These are phyloP conservation scores for Thecaphora frezii DNA, from an alignment of 1,284 basidiomycete genomes.

Conservation along the genomic window DNA sequence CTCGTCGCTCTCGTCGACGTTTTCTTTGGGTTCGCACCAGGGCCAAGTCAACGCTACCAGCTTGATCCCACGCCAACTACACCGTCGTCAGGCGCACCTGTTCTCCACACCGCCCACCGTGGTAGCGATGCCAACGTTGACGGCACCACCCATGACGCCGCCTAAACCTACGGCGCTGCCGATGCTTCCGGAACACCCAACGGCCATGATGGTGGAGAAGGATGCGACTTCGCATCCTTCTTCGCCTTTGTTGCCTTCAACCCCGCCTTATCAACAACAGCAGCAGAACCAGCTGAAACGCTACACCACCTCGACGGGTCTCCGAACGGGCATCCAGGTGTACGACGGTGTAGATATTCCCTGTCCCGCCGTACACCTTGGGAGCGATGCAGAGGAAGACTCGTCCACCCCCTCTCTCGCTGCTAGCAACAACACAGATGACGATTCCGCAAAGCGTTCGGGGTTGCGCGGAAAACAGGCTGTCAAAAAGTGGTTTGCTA, in stretches of 20 bases:
- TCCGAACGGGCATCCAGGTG: conserved; percentile 32
- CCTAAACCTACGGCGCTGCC: neutral
- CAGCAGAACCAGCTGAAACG: neutral
- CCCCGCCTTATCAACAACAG: neutral
- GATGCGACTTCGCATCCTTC: conserved; percentile 1
- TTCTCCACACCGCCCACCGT: neutral
- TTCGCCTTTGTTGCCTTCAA: conserved; percentile 4
- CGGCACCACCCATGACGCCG: conserved; percentile 1
- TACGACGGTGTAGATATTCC: conserved; percentile 44
- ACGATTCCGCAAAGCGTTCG: too few species aligned
- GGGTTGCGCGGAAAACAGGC: too few species aligned
- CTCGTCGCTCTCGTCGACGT: too few species aligned
- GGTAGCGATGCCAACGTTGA: too few species aligned
- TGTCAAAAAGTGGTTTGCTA: too few species aligned
- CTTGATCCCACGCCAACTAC: neutral
- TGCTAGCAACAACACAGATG: conserved; percentile 4
- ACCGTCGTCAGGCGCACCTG: neutral
- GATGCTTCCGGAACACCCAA: neutral
- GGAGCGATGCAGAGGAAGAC: conserved; percentile 40
- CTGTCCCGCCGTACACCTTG: conserved; percentile 38
- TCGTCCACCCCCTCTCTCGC: conserved; percentile 9
- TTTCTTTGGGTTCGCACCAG: too few species aligned
- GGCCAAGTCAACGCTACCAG: too few species aligned
- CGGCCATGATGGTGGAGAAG: neutral
- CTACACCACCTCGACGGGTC: conserved; percentile 4